These are phyloP conservation scores for Streptanthus diversifolius DNA, from an alignment of 345 rosid genomes.

Conservation along the genomic window DNA sequence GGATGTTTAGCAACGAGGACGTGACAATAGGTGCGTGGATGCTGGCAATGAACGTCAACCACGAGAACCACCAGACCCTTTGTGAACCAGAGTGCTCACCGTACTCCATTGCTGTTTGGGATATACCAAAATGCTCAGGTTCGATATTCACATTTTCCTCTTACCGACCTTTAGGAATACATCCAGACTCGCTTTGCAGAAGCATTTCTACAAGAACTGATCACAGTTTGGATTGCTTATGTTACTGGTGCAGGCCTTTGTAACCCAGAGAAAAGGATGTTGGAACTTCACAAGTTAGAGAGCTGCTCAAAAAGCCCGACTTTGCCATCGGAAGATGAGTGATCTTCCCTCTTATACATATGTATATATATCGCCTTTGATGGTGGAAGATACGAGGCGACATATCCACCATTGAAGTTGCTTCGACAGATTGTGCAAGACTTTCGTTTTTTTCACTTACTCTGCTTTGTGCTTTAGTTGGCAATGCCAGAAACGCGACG, in stretches of 20 bases:
- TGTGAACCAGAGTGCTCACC: constrained; percentile 70
- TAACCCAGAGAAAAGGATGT: constrained; percentile 60
- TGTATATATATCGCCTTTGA: neutral
- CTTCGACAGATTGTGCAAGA: constrained; percentile 13
- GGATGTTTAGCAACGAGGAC: constrained; percentile 98
- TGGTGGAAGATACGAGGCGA: constrained; percentile 10
- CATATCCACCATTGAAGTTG: constrained; percentile 7
- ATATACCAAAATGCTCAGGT: constrained; percentile 97
- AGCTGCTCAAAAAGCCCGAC: constrained; percentile 81
- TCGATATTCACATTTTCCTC: constrained; percentile 21
- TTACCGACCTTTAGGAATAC: neutral
- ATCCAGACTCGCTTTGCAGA: neutral
- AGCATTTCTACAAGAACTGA: constrained; percentile 3
- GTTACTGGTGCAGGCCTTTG: constrained; percentile 63
- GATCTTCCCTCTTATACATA: neutral
- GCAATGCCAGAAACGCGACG: neutral
- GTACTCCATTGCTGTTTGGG: constrained; percentile 81
- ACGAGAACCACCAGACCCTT: constrained; percentile 64
- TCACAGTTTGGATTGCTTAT: constrained; percentile 11
- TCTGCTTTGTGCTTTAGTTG: neutral
- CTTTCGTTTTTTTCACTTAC: neutral
- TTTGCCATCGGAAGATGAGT: constrained; percentile 57
- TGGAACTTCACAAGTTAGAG: constrained; percentile 76
- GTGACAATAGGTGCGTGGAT: constrained; percentile 97
- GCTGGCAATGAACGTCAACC: constrained; percentile 94